These are phyloP conservation scores for Boechera stricta DNA, from an alignment of 345 rosid genomes.

Conservation along the genomic window DNA sequence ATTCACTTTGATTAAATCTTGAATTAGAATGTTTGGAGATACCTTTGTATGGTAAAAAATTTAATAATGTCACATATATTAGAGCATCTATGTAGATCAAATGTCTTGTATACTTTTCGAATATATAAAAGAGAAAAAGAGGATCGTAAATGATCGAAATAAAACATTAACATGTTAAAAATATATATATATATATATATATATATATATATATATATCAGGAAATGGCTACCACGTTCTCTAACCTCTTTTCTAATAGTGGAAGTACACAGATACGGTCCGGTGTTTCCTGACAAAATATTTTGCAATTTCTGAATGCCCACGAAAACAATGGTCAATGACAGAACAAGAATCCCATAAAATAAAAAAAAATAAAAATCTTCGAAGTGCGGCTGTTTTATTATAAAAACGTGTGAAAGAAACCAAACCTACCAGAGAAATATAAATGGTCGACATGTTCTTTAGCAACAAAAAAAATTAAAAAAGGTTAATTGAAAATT, in stretches of 20 bases:
- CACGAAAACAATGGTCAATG: neutral
- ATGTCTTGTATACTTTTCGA: neutral
- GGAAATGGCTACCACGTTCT: conserved; percentile 30
- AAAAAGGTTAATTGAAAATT: neutral
- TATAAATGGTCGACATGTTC: conserved; percentile 20
- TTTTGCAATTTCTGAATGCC: neutral
- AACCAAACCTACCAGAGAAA: conserved; percentile 2
- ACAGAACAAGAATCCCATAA: neutral
- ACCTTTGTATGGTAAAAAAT: too few species aligned
- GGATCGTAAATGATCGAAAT: conserved; percentile 1
- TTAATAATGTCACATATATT: too few species aligned
- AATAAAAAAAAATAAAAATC: neutral
- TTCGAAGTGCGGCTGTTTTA: neutral
- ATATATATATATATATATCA: neutral
- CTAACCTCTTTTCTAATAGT: conserved; percentile 8
- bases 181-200: too few species aligned
- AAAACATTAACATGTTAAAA: neutral
- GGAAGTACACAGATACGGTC: neutral
- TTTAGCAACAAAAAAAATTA: neutral
- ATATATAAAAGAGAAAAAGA: neutral
- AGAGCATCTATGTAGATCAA: neutral
- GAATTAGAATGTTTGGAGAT: neutral
- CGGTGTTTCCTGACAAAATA: neutral
- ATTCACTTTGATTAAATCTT: neutral
- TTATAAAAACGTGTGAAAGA: conserved; percentile 18